Evolutionary conservation across 805 yeast species (phyloP).

Genomic region (Saturnispora zaruensis): DNA sequence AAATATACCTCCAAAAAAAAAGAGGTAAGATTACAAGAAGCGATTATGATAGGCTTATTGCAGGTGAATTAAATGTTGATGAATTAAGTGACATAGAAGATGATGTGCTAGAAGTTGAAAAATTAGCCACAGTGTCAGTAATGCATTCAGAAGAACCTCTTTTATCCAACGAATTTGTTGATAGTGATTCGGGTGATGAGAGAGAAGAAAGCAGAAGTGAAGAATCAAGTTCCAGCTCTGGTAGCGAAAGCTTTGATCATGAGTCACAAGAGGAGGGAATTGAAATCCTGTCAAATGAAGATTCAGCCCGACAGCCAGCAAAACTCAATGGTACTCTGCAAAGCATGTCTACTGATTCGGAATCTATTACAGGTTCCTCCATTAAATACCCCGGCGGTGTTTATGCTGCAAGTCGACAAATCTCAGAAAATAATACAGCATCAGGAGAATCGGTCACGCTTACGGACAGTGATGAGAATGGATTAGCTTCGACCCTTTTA

Average conservation of each 20-base stretch:
- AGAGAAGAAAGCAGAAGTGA: conserved; percentile 13
- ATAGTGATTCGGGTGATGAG: conserved; percentile 1
- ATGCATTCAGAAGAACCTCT: background rate
- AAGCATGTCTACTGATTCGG: background rate
- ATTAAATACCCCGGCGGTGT: background rate
- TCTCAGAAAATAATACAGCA: background rate
- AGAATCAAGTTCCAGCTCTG: background rate
- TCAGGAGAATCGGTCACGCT: background rate
- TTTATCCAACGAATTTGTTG: background rate
- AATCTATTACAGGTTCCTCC: background rate
- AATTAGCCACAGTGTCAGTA: background rate
- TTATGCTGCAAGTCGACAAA: background rate
- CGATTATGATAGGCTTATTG: conserved; percentile 17
- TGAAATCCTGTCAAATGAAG: background rate
- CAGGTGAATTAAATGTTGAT: conserved; percentile 7
- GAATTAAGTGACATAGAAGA: conserved; percentile 12
- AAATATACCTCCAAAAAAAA: conserved; percentile 25
- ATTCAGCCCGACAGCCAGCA: background rate
- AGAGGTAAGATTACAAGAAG: conserved; percentile 24
- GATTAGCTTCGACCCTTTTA: background rate
- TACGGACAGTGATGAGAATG: background rate
- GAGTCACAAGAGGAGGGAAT: background rate
- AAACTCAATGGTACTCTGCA: background rate
- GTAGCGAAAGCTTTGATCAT: background rate
- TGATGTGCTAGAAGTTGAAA: background rate